Conservation (phyloP, 805 yeast species). For the Wickerhamomyces mucosus region DNA sequence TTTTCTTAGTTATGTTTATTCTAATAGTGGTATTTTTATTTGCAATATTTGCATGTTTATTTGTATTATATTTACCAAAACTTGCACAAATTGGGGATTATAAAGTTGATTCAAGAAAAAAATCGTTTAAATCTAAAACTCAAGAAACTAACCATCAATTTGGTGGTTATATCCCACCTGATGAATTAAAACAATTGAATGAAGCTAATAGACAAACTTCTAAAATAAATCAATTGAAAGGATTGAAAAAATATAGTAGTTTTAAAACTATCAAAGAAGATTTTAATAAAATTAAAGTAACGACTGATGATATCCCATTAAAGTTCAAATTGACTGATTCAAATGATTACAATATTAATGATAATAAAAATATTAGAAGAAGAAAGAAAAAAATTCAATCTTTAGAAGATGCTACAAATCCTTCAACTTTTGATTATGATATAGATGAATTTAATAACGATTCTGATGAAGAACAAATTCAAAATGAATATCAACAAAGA, state of each 20-base stretch:
- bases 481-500: conserved; percentile 7
- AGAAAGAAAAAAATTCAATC: conserved; percentile 4
- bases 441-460: conserved; percentile 16
- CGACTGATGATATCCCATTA: conserved; percentile 16
- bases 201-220: conserved; percentile 7
- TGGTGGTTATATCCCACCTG: conserved; percentile 18
- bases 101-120: conserved; percentile 1
- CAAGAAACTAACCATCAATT: conserved; percentile 2
- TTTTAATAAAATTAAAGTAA: conserved; percentile 8
- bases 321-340: conserved; percentile 8
- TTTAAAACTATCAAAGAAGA: too few species aligned
- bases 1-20: too few species aligned
- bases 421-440: conserved; percentile 19
- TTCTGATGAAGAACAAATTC: conserved; percentile 8
- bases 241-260: too few species aligned
- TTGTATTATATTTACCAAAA: too few species aligned
- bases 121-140: neutral
- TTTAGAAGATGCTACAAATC: conserved; percentile 7
- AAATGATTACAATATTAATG: too few species aligned
- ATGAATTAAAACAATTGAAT: conserved; percentile 11
- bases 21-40: too few species aligned
- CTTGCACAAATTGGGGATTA: too few species aligned
- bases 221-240: conserved; percentile 5
- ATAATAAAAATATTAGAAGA: conserved; percentile 11
- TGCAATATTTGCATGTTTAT: too few species aligned